Conservation (phyloP, 148 eudicot genomes). For the Pharnaceum exiguum region DNA sequence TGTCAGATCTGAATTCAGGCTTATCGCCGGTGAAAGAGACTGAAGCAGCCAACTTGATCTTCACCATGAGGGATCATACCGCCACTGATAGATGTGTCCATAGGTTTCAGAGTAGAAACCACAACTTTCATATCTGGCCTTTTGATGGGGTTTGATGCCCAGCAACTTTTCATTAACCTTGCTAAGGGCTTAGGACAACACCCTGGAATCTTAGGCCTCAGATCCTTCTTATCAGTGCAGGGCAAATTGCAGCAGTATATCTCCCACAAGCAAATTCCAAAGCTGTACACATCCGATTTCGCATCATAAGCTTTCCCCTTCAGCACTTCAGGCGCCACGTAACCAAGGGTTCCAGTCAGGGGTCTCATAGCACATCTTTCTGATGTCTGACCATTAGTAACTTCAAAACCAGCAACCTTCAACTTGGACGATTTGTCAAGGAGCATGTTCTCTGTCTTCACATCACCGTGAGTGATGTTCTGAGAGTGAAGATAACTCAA, state of each 20-base stretch:
- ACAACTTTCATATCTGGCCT: constrained; percentile 88
- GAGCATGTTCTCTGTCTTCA: constrained; percentile 90
- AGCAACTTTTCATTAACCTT: constrained; percentile 69
- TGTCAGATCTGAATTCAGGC: too few relatives aligned
- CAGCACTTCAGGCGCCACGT: constrained; percentile 97
- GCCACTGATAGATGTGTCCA: too few relatives aligned
- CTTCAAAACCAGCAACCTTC: constrained; percentile 94
- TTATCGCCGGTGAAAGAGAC: too few relatives aligned
- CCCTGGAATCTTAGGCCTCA: constrained; percentile 54
- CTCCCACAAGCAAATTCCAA: constrained; percentile 89
- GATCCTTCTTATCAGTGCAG: constrained; percentile 36
- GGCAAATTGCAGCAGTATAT: constrained; percentile 89
- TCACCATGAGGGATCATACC: too few relatives aligned
- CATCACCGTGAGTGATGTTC: constrained; percentile 94
- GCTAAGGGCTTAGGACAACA: constrained; percentile 74
- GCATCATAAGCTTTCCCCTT: constrained; percentile 82
- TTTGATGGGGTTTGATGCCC: constrained; percentile 66
- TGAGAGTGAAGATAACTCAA: constrained; percentile 68
- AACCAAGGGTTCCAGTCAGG: constrained; percentile 86
- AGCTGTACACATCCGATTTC: constrained; percentile 90
- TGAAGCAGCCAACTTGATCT: too few relatives aligned
- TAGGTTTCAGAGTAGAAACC: too few relatives aligned
- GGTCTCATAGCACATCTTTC: constrained; percentile 91
- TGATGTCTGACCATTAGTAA: constrained; percentile 87
- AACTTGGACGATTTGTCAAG: constrained; percentile 46